phyloP scores from a whole-genome alignment of 2,329 filamentous ascomycete species.

The Dissoconium aciculare region DNA sequence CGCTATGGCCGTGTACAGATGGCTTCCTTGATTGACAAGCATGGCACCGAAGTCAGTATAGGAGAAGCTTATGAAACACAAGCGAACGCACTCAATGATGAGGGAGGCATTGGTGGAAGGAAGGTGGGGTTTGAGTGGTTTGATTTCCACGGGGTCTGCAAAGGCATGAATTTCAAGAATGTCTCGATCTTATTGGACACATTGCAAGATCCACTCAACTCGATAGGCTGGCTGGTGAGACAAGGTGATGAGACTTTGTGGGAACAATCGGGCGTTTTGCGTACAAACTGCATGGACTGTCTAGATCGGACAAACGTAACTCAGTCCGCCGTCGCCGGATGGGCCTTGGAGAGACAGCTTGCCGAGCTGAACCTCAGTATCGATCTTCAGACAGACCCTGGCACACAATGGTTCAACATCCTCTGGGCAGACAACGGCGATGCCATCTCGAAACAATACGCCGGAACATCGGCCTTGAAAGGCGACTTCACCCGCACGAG shows the following conservation, averaged over 20 bases:
- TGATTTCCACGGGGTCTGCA: conserved; percentile 83
- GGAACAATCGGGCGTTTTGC: conserved; percentile 59
- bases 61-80: conserved; percentile 63
- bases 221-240: conserved; percentile 55
- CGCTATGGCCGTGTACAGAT: conserved; percentile 65
- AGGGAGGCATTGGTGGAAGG: conserved; percentile 36
- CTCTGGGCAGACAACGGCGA: conserved; percentile 95
- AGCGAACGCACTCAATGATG: conserved; percentile 51
- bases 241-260: conserved; percentile 29
- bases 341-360: conserved; percentile 67
- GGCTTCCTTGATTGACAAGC: conserved; percentile 77
- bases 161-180: conserved; percentile 97
- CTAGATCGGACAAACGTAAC: conserved; percentile 91
- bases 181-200: conserved; percentile 64
- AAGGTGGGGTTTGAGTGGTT: conserved; percentile 79
- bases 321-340: conserved; percentile 77
- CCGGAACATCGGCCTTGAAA: conserved; percentile 87
- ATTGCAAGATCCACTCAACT: conserved; percentile 51
- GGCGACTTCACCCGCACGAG: conserved; percentile 88
- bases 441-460: conserved; percentile 88
- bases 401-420: conserved; percentile 85
- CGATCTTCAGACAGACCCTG: conserved; percentile 58
- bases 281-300: conserved; percentile 98
- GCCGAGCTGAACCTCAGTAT: conserved; percentile 62
- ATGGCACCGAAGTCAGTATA: conserved; percentile 64